These are phyloP conservation scores for Clarireedia hainanense DNA, from an alignment of 2,329 filamentous ascomycete genomes.

Conservation along the genomic window DNA sequence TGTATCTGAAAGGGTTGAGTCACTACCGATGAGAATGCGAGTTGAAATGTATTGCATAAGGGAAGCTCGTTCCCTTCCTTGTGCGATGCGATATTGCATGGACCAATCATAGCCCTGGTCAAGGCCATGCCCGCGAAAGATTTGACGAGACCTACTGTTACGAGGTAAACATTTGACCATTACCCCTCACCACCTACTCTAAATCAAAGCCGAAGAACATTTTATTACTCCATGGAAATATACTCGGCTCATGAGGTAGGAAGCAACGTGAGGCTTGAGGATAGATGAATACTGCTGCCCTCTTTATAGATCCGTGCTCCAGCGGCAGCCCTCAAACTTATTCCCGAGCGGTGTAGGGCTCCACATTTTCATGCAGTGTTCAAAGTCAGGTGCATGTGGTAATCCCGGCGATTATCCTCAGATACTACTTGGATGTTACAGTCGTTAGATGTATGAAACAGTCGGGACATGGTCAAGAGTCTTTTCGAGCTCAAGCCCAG, in stretches of 20 bases:
- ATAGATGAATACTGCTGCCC: too few species aligned
- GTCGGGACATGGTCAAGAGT: too few species aligned
- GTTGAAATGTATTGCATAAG: not conserved
- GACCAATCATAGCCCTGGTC: not conserved
- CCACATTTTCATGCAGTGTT: not conserved
- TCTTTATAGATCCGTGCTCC: not conserved
- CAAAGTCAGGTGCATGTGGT: too few species aligned
- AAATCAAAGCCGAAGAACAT: too few species aligned
- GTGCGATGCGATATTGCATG: not conserved
- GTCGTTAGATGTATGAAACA: too few species aligned
- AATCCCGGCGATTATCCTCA: too few species aligned
- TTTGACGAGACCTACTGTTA: too few species aligned
- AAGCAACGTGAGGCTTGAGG: too few species aligned
- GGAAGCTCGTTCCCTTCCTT: not conserved
- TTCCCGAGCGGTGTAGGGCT: not conserved
- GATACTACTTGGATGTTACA: too few species aligned
- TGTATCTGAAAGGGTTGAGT: not conserved
- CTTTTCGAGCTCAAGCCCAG: too few species aligned
- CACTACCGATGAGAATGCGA: not conserved
- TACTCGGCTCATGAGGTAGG: too few species aligned
- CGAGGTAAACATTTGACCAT: not conserved
- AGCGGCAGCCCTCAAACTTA: not conserved
- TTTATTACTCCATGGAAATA: too few species aligned
- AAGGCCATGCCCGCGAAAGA: not conserved
- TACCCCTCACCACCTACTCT: not conserved